A percentile compares a stretch with the other conserved stretches of the same genome.
These are phyloP conservation scores for Mucor saturninus DNA, from an alignment of 371 early-diverging fungal species.

Conservation along the genomic window DNA sequence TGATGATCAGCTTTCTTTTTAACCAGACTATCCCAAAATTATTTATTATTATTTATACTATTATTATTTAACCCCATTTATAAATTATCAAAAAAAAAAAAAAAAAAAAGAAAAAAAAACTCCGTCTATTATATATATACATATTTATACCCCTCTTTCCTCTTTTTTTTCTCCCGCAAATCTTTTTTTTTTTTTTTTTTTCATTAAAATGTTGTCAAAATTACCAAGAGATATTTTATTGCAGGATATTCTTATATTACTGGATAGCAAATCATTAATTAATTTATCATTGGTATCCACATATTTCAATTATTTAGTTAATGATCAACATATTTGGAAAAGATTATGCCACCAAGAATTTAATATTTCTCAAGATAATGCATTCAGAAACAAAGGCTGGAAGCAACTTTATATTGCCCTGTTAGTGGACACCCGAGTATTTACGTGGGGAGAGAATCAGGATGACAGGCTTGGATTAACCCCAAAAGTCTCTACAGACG, in stretches of 20 bases:
- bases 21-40: not conserved
- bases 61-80: not conserved
- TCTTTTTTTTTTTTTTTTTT: constrained; percentile 6
- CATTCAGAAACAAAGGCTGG: constrained; percentile 46
- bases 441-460: constrained; percentile 49
- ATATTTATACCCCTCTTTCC: not conserved
- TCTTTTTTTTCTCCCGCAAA: not conserved
- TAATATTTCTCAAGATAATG: constrained; percentile 37
- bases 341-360: constrained; percentile 39
- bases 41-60: too few relatives aligned
- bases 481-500: constrained; percentile 2
- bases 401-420: constrained; percentile 40
- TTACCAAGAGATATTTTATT: constrained; percentile 26
- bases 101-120: constrained; percentile 1
- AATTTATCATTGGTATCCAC: constrained; percentile 25
- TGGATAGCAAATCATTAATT: constrained; percentile 32
- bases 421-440: constrained; percentile 32
- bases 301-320: constrained; percentile 27
- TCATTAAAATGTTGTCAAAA: constrained; percentile 17
- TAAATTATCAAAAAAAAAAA: not conserved
- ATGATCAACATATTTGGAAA: constrained; percentile 51
- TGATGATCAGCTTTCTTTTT: constrained; percentile 24
- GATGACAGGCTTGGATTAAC: constrained; percentile 36
- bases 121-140: not conserved
- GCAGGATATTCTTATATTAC: constrained; percentile 27